phyloP scores from a whole-genome alignment of 306 rosid genomes.

The Quercus bicolor region DNA sequence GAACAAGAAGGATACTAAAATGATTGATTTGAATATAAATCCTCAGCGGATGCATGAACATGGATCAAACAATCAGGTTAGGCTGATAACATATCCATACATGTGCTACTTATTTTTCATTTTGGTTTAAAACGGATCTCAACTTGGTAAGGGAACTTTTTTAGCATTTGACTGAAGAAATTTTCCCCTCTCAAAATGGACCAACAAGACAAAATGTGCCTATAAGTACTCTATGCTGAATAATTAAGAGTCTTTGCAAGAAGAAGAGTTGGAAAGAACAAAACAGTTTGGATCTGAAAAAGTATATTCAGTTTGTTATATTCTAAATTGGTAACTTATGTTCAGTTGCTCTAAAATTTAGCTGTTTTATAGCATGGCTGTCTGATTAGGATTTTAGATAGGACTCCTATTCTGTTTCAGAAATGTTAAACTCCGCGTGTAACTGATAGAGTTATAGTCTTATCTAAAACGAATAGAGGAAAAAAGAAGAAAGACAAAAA shows the following conservation, averaged over 20 bases:
- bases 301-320: too few relatives aligned
- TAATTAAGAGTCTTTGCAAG: background rate
- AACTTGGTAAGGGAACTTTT: background rate
- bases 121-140: background rate
- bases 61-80: constrained; percentile 82
- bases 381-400: background rate
- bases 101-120: background rate
- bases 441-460: too few relatives aligned
- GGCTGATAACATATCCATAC: background rate
- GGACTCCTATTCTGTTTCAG: background rate
- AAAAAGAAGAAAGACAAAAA: background rate
- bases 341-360: background rate
- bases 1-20: constrained; percentile 60
- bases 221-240: background rate
- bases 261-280: too few relatives aligned
- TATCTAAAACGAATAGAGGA: too few relatives aligned
- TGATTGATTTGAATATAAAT: constrained; percentile 91
- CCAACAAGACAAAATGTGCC: background rate
- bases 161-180: background rate
- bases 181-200: background rate
- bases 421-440: background rate
- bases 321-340: background rate
- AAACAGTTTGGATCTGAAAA: too few relatives aligned
- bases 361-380: too few relatives aligned
- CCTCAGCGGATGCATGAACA: constrained; percentile 87